A percentile compares a stretch with the other conserved stretches of the same genome.
Conservation (phyloP, 495 filamentous ascomycete genomes). For the Talaromyces borbonicus region DNA sequence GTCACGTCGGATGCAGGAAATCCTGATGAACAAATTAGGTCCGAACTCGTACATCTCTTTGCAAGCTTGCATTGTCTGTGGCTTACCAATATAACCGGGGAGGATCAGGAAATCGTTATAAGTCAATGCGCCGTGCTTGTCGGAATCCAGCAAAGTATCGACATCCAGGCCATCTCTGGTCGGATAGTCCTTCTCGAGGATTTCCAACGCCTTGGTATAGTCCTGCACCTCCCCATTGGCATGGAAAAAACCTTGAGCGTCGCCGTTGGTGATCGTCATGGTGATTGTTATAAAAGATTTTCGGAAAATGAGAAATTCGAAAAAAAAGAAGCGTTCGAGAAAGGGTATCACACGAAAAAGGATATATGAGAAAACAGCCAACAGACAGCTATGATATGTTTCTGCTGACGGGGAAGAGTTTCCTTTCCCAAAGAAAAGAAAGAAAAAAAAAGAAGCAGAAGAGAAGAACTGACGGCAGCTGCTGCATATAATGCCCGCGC, state of each 20-base stretch:
- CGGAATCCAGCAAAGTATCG: constrained; percentile 74
- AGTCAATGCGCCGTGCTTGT: constrained; percentile 80
- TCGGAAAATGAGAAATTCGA: constrained; percentile 18
- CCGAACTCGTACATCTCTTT: constrained; percentile 5
- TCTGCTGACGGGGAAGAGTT: constrained; percentile 43
- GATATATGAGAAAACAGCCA: constrained; percentile 24
- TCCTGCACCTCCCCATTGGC: constrained; percentile 43
- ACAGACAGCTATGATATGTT: constrained; percentile 35
- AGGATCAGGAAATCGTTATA: constrained; percentile 67
- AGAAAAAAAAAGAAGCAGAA: constrained; percentile 32
- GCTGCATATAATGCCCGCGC: background rate
- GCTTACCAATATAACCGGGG: constrained; percentile 55
- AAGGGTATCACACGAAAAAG: constrained; percentile 7
- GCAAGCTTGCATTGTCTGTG: constrained; percentile 44
- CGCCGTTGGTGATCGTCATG: constrained; percentile 66
- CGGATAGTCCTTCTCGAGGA: constrained; percentile 63
- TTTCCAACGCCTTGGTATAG: constrained; percentile 60
- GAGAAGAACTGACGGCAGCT: background rate
- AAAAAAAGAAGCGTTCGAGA: constrained; percentile 16
- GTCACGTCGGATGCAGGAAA: constrained; percentile 86
- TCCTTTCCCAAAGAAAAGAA: constrained; percentile 48
- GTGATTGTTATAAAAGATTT: too few relatives aligned
- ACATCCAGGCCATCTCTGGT: constrained; percentile 76
- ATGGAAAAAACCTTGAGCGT: constrained; percentile 29
- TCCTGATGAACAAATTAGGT: constrained; percentile 27